Conservation (phyloP, 441 rosid species). For the Syzygium malaccense region DNA sequence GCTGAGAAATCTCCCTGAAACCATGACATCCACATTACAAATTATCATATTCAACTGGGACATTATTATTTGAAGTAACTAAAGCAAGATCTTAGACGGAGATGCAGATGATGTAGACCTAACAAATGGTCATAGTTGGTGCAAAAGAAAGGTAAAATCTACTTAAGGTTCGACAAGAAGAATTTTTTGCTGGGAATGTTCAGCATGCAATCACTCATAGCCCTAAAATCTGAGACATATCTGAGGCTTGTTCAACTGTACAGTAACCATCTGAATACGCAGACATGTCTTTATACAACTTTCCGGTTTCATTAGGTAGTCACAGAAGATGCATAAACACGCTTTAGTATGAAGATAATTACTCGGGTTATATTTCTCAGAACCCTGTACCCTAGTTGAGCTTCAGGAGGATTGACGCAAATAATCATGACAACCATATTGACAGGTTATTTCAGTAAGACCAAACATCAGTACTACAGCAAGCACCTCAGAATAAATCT, state of each 20-base stretch:
- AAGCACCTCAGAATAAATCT: background rate
- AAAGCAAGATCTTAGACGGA: background rate
- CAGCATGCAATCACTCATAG: background rate
- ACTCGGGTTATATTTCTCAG: background rate
- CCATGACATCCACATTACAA: background rate
- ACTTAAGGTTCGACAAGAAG: background rate
- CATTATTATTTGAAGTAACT: background rate
- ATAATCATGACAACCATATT: background rate
- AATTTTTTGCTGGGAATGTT: background rate
- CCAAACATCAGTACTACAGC: background rate
- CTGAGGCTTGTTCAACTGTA: background rate
- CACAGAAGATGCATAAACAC: background rate
- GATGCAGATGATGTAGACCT: background rate
- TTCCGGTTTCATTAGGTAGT: background rate
- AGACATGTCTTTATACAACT: background rate
- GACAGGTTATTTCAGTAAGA: background rate
- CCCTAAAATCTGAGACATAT: background rate
- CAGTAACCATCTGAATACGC: background rate
- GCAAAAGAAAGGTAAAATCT: background rate
- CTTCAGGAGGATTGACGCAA: background rate
- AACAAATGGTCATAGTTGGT: background rate
- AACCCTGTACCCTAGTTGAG: background rate
- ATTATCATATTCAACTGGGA: background rate
- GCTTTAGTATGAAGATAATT: background rate
- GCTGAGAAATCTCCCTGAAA: constrained; percentile 55